Evolutionary conservation across 805 yeast species (phyloP).

Genomic region (Suhomyces sp.): DNA sequence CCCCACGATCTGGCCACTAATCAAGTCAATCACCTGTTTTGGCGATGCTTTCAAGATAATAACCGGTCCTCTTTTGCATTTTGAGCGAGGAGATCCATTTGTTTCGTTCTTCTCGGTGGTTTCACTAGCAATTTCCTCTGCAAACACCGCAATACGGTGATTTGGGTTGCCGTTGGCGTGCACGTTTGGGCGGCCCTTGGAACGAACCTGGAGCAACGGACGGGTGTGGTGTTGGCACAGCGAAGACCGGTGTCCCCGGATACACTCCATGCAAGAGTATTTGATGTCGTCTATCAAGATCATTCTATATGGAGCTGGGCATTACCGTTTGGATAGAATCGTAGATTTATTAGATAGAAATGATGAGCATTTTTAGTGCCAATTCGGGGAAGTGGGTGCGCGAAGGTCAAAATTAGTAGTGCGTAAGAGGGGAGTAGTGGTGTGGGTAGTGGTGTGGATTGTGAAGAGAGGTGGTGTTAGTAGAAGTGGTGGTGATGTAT

Average conservation of each 20-base stretch:
- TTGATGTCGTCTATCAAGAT: constrained; percentile 75
- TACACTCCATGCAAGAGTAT: constrained; percentile 82
- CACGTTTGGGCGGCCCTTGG: constrained; percentile 82
- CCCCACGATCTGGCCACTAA: constrained; percentile 37
- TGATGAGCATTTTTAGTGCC: neutral
- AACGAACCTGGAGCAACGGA: constrained; percentile 79
- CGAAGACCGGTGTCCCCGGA: constrained; percentile 89
- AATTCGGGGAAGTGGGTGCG: neutral
- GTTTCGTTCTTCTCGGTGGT: neutral
- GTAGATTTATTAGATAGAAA: neutral
- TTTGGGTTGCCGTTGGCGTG: constrained; percentile 47
- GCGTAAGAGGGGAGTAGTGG: no score
- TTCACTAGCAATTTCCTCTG: constrained; percentile 33
- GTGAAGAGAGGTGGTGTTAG: no score
- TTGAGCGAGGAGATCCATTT: constrained; percentile 2
- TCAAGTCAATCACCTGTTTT: constrained; percentile 39
- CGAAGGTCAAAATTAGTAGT: neutral
- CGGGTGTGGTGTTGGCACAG: constrained; percentile 79
- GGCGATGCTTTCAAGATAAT: constrained; percentile 35
- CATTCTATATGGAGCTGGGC: constrained; percentile 39
- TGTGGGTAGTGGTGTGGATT: no score
- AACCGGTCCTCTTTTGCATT: constrained; percentile 12
- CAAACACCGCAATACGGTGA: constrained; percentile 59
- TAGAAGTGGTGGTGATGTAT: no score
- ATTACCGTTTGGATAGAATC: neutral